Base-by-base conservation (phyloP, 1,284 basidiomycete genomes). In the Rhodotorula sp. region DNA sequence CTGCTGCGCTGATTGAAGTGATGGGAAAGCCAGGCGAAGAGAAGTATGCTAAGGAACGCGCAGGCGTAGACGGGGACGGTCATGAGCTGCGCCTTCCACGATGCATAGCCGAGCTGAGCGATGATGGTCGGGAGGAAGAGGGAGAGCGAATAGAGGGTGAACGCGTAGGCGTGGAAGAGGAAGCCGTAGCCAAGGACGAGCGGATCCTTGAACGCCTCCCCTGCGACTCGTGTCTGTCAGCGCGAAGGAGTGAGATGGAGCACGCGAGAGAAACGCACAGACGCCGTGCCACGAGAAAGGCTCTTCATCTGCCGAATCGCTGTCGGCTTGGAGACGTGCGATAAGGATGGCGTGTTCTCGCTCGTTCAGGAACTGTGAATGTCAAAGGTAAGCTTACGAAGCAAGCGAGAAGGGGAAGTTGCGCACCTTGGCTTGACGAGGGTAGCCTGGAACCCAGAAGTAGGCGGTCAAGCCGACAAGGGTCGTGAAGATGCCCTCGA, bases 181-280 rank as follows among this genome's bases (percentile, higher is more conserved):
- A 88, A 76, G 0, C 85, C 85, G 79, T 89, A 89, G 48, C 81
- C 84, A 84, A 87, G 89, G 16, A 87, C 85, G 44, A 87, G 79
- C 62, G 84, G 86, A 71, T 88, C 86, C 59, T 79, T 82, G 68
- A 87, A 80, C 5, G 87, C 87, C 68, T 71, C 73, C 62, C 48
- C 48, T 60, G 62, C 7, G 18, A 40, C 8, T 11, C 11, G 30
- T 4, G 6, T n/a, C 28, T 10, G 2, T 18, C 24, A n/a, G 37
- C 18, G 16, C n/a, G 11, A 0, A 28, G 26, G 2, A 13, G n/a
- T 7, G 6, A 5, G 7, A 54, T 2, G 44, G 5, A 3, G 10
- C 15, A 28, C 3, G 31, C 15, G 13, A 16, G 28, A 31, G 15
- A 18, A 9, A 51, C 59, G 59, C 48, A 60, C 59, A 56, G 47